Percentiles rank a stretch among this genome's conserved stretches.
These are phyloP conservation scores for Alternaria arborescens DNA, from an alignment of 2,329 filamentous ascomycete species.

Conservation along the genomic window DNA sequence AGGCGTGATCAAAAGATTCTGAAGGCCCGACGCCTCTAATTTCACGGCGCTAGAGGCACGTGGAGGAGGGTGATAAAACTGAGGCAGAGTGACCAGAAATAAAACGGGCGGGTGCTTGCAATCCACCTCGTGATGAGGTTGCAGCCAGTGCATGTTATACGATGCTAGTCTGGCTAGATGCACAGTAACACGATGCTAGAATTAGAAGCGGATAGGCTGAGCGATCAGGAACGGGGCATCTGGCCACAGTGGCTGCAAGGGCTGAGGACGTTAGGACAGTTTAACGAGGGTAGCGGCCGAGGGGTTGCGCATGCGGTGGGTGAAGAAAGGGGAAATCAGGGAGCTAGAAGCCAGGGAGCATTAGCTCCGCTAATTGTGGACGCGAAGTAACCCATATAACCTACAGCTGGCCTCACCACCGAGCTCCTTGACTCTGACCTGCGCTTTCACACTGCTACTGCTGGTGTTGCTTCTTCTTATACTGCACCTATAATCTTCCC, in stretches of 20 bases:
- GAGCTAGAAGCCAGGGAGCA: constrained; percentile 26
- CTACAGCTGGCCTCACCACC: constrained; percentile 37
- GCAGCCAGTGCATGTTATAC: constrained; percentile 27
- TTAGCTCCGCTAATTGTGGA: constrained; percentile 23
- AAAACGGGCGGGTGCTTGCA: constrained; percentile 1
- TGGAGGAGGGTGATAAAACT: constrained; percentile 27
- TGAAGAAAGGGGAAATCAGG: constrained; percentile 21
- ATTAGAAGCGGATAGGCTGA: constrained; percentile 39
- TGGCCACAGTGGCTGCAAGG: constrained; percentile 28
- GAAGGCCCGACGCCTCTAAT: constrained; percentile 35
- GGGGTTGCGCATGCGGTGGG: constrained; percentile 17
- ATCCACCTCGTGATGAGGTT: constrained; percentile 35
- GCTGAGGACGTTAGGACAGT: constrained; percentile 22
- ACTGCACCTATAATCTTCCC: constrained; percentile 4
- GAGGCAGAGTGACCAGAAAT: constrained; percentile 31
- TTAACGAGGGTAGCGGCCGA: constrained; percentile 22
- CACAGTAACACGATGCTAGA: constrained; percentile 22
- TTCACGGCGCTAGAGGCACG: constrained; percentile 40
- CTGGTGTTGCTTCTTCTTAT: not conserved
- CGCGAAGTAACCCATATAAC: constrained; percentile 17
- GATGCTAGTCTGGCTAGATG: constrained; percentile 32
- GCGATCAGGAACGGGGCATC: constrained; percentile 26
- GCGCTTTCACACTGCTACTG: constrained; percentile 14
- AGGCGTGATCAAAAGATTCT: constrained; percentile 38
- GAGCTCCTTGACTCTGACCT: constrained; percentile 30